Evolutionary conservation across 2,329 filamentous ascomycete species (phyloP), one percentile per base, ranked within the genome.

Genomic region (Ceratocystis diversiconidia): DNA sequence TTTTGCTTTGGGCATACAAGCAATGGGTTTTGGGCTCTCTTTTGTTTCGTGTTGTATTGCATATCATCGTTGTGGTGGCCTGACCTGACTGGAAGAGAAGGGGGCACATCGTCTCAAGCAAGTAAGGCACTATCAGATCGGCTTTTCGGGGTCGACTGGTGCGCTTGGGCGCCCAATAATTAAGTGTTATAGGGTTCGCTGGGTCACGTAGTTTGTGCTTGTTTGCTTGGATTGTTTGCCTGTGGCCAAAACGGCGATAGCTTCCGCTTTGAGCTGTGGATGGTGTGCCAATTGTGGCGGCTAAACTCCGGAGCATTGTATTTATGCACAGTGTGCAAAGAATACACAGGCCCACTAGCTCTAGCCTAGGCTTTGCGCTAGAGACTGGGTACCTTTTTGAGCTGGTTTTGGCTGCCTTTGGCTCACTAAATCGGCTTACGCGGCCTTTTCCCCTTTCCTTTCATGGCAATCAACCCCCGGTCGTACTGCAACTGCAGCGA

Each of bases 371-470:
- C 10, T 41, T 41, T 48, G 46, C 46, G 15, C 48, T 52, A 59
- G 15, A 25, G 7, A 19, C 25, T 7, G 7, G 52, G 52, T 36
- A 30, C 52, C 52, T 36, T 59, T 59, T 59, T 19, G 19, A 28
- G 55, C 25, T 36, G 12, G 28, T 30, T 19, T 17, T n/a, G 17
- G 17, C 3, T 10, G 25, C 25, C 17, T 30, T 17, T 59, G 55
- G 55, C 28, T 59, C 55, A n/a, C 57, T 65, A 22, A 12, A 61
- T 25, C 17, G 63, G 65, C 65, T 66, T 64, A 66, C 65, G 65
- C 65, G 65, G 65, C 65, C 65, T 66, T 64, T 66, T 63, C 61
- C 60, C 65, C 61, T 63, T 62, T 64, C 59, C 50, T 30, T 43
- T 25, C 22, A 32, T 60, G 43, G 30, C n/a, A 22, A 19, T n/a